Conservation (phyloP, 192 early-diverging fungal species). For the Umbelopsis vinacea region DNA sequence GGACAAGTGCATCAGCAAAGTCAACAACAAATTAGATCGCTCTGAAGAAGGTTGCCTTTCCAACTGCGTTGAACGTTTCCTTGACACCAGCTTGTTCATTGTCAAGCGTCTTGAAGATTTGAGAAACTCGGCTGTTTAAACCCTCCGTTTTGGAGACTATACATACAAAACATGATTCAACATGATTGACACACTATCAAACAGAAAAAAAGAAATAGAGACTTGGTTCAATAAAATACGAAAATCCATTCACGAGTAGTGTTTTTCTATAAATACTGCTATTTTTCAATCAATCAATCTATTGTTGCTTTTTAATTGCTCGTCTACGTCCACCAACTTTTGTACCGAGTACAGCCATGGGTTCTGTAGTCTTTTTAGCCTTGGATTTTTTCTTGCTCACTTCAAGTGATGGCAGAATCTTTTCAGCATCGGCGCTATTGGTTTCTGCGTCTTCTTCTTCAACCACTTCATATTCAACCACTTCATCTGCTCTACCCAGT, state of each 20-base stretch:
- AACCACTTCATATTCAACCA: background rate
- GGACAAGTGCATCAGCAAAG: constrained; percentile 48
- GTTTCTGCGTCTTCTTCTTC: constrained; percentile 22
- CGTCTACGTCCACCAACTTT: constrained; percentile 40
- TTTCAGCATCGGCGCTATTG: background rate
- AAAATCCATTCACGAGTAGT: background rate
- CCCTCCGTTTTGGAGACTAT: background rate
- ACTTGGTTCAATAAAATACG: constrained; percentile 12
- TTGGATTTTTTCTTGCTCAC: constrained; percentile 21
- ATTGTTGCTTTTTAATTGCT: constrained; percentile 29
- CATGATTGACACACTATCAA: background rate
- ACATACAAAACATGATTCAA: background rate
- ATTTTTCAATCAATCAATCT: background rate
- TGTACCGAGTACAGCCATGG: constrained; percentile 21
- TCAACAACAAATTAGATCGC: constrained; percentile 56
- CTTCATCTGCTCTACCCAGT: constrained; percentile 22
- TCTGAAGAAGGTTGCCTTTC: constrained; percentile 62
- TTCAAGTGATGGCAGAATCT: background rate
- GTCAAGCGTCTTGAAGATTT: constrained; percentile 58
- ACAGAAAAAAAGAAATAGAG: constrained; percentile 11
- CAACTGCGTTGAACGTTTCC: constrained; percentile 75
- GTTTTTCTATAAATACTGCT: constrained; percentile 11
- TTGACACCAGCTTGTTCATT: constrained; percentile 66
- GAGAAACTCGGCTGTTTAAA: constrained; percentile 38
- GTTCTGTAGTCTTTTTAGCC: constrained; percentile 24